Evolutionary conservation across 352 stramenopile genomes (phyloP).

Genomic region (Phytophthora sojae): DNA sequence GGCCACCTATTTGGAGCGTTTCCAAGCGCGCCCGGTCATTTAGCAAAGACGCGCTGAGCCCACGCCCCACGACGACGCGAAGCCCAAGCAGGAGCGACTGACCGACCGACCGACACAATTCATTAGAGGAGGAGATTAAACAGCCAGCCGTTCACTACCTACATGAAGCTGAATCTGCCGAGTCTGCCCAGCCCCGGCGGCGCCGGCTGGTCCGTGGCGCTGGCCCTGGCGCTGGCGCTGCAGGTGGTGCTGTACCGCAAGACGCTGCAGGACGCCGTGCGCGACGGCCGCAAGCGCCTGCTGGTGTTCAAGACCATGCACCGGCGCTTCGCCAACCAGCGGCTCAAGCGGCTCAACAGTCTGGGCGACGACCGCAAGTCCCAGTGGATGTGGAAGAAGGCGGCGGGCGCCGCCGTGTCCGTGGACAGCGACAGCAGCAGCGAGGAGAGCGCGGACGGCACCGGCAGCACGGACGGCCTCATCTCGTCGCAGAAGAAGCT

Average conservation of each 20-base stretch:
- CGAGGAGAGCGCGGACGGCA: slow-evolving; percentile 39
- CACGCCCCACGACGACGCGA: neutral
- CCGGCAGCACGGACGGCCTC: slow-evolving; percentile 50
- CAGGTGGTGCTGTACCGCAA: slow-evolving; percentile 67
- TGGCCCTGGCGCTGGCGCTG: slow-evolving; percentile 42
- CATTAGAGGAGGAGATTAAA: neutral
- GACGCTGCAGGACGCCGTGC: slow-evolving; percentile 52
- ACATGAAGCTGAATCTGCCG: slow-evolving; percentile 48
- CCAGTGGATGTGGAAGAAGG: slow-evolving; percentile 82
- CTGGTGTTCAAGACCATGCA: slow-evolving; percentile 80
- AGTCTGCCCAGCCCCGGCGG: slow-evolving; percentile 21
- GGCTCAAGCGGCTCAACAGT: slow-evolving; percentile 72
- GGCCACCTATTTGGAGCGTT: slow-evolving; percentile 23
- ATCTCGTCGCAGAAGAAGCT: slow-evolving; percentile 88
- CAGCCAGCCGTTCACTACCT: too few relatives aligned
- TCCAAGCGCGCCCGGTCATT: slow-evolving; percentile 27
- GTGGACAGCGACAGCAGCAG: slow-evolving; percentile 47
- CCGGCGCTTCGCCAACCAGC: slow-evolving; percentile 77
- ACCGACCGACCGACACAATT: slow-evolving; percentile 4
- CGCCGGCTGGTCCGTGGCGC: slow-evolving; percentile 37
- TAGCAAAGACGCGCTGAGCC: slow-evolving; percentile 29
- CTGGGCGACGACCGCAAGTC: slow-evolving; percentile 70
- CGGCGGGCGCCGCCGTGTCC: slow-evolving; percentile 15
- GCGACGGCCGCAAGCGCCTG: slow-evolving; percentile 56
- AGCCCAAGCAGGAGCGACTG: neutral